phyloP scores from a whole-genome alignment of 495 filamentous ascomycete species.

The Penicillium malachiteum region DNA sequence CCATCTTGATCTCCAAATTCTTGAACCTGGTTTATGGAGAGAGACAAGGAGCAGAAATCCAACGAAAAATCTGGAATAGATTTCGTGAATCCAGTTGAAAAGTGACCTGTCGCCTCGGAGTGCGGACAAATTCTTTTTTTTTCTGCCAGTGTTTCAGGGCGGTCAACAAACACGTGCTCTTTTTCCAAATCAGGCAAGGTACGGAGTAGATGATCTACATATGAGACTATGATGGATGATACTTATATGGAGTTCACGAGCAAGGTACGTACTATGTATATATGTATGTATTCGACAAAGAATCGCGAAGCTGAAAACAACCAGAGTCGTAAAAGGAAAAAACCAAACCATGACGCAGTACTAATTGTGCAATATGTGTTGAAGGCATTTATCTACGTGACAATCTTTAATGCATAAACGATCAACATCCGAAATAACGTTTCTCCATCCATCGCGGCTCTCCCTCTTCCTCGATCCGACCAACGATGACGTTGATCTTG shows the following conservation, averaged over 20 bases:
- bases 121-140: conserved; percentile 21
- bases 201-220: background rate
- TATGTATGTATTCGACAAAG: no score
- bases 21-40: background rate
- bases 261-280: no score
- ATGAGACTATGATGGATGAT: no score
- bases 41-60: background rate
- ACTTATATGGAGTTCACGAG: no score
- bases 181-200: conserved; percentile 6
- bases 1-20: conserved; percentile 19
- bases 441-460: conserved; percentile 82
- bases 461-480: conserved; percentile 70
- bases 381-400: conserved; percentile 12
- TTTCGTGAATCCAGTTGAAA: background rate
- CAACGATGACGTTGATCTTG: conserved; percentile 77
- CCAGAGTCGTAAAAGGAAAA: no score
- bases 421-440: conserved; percentile 75
- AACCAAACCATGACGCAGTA: no score
- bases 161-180: conserved; percentile 12
- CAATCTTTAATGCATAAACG: background rate
- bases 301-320: no score
- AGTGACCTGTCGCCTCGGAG: background rate
- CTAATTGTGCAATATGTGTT: background rate
- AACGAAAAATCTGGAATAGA: background rate
- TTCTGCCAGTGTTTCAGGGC: conserved; percentile 18